Evolutionary conservation across 148 eudicot genomes (phyloP), one percentile per base, ranked within the genome.

Genomic region (Pouteria glomerata): DNA sequence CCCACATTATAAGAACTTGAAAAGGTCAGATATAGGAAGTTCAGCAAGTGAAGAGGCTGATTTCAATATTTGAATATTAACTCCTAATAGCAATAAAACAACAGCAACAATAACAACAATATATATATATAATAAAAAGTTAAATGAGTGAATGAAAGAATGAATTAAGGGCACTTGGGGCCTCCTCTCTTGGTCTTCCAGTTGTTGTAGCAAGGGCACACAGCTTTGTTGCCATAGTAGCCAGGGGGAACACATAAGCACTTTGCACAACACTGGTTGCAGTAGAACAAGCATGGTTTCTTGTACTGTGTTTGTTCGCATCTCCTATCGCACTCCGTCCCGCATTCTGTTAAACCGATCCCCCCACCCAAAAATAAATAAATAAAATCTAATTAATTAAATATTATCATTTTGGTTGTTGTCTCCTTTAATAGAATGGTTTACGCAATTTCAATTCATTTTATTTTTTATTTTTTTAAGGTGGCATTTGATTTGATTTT

Each of bases 111-210:
- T 39, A 39, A 39, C 10, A 39, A 39, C 10, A 39, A 39, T 39
- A 39, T n/a, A n/a, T n/a, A n/a, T n/a, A n/a, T n/a, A n/a, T n/a
- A n/a, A n/a, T n/a, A n/a, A n/a, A n/a, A n/a, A n/a, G n/a, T n/a
- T n/a, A n/a, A n/a, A 4, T 56, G 8, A 6, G 55, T 26, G 0
- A 23, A 37, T 16, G 31, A 50, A 65, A 3, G 53, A 3, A 19
- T 67, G 24, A 42, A 18, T 74, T 30, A 86, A 72, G 89, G 89
- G 83, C 89, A 86, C 31, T 86, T 86, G 31, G 89, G 89, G 33
- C 87, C 83, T 63, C 89, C 87, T 50, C 53, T 51, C 70, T 83
- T 73, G 70, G 87, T 86, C 89, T 83, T 86, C 89, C 89, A 86
- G 77, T 79, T 79, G 82, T 86, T 83, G 84, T 86, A 86, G 81